Base-by-base conservation (phyloP, 352 stramenopile species). In the Globisporangium paroecandrum region DNA sequence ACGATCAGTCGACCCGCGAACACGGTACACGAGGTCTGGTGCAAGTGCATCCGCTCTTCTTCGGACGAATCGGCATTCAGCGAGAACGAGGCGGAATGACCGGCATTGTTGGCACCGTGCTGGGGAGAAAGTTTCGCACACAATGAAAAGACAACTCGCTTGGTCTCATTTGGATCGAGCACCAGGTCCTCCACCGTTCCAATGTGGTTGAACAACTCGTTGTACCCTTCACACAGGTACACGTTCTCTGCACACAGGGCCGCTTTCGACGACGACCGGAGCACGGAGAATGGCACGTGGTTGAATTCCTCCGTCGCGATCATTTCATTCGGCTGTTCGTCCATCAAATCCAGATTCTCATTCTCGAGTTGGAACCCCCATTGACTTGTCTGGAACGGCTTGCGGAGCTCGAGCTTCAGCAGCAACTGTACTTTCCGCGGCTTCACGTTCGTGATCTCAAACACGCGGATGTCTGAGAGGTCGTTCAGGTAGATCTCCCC, bases 181-280 rank as follows among this genome's bases (percentile, higher is more conserved):
- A 78, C 53, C 18, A 96, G 49, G 32, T 90, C 77, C 20, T 88
- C 68, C 18, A 94, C 62, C 0, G 83, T 83, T 6, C 75, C 85
- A 38, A 96, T 94, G 51, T 95, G 85, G 71, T 96, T 96, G 64
- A 96, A 96, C 3, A 96, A 74, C 65, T 96, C 89, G 64, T 96
- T 96, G 81, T 95, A 96, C 54, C 86, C 87, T 63, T 95, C 87
- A 62, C 82, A 87, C 0, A 96, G 72, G 38, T 94, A 94, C 53
- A 90, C 75, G 60, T 94, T 95, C 65, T 95, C 87, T 0, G 82
- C 77, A 24, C 74, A 87, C 0, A 94, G 81, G 34, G 81, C 77
- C 3, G 83, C 81, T 58, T 89, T 91, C 13, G 84, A 83, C 1
- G 84, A 88, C 53, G 83, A 79, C 12, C 86, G 84, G 27, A 94